Evolutionary conservation across 306 rosid genomes (phyloP).

Genomic region (Fragaria nilgerrensis): DNA sequence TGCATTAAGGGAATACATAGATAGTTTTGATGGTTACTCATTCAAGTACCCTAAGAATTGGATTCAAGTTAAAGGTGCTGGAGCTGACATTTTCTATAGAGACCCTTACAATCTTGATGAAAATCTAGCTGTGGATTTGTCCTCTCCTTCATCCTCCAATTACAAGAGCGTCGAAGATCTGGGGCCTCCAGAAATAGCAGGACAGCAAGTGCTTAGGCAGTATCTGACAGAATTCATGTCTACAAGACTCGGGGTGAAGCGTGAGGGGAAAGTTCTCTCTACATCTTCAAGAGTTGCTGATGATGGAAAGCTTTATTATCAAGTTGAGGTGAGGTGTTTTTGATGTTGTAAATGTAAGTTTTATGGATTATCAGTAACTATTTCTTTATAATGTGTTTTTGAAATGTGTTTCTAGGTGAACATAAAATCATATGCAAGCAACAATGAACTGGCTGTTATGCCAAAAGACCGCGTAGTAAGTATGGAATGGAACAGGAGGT

Average conservation of each 20-base stretch:
- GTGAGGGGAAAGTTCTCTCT: slow-evolving; percentile 70
- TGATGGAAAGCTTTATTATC: slow-evolving; percentile 80
- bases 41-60: slow-evolving; percentile 78
- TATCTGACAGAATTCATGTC: slow-evolving; percentile 91
- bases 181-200: slow-evolving; percentile 82
- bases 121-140: slow-evolving; percentile 70
- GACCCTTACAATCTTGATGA: slow-evolving; percentile 94
- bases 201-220: slow-evolving; percentile 72
- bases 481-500: slow-evolving; percentile 87
- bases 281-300: slow-evolving; percentile 74
- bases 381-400: background rate
- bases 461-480: slow-evolving; percentile 80
- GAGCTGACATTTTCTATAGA: slow-evolving; percentile 90
- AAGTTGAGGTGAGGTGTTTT: slow-evolving; percentile 74
- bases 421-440: slow-evolving; percentile 93
- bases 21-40: slow-evolving; percentile 85
- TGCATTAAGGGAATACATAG: slow-evolving; percentile 67
- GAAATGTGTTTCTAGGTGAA: slow-evolving; percentile 57
- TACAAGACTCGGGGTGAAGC: slow-evolving; percentile 79
- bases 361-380: background rate
- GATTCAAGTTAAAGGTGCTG: slow-evolving; percentile 91
- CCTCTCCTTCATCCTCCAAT: slow-evolving; percentile 89
- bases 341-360: slow-evolving; percentile 13
- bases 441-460: slow-evolving; percentile 93
- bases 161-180: slow-evolving; percentile 80